These are phyloP conservation scores for Hirschioporus abietinus DNA, from an alignment of 768 basidiomycete species.

Conservation along the genomic window DNA sequence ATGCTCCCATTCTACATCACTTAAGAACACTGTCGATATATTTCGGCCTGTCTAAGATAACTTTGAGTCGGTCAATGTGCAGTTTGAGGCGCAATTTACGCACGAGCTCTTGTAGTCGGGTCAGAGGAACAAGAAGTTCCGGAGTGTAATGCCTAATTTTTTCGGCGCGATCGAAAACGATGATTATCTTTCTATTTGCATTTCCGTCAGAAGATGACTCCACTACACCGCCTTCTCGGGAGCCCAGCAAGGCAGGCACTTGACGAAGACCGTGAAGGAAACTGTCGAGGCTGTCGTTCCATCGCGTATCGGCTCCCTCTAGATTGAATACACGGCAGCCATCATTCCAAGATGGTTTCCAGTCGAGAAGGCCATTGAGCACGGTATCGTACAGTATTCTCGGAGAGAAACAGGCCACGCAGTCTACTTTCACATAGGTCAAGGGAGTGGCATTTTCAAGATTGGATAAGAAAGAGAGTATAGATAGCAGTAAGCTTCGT, in stretches of 20 bases:
- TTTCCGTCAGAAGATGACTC: slow-evolving; percentile 18
- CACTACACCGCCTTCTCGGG: slow-evolving; percentile 21
- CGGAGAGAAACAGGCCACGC: slow-evolving; percentile 53
- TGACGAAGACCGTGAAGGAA: slow-evolving; percentile 64
- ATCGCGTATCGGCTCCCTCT: slow-evolving; percentile 35
- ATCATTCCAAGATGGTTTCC: slow-evolving; percentile 52
- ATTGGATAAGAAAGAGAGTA: background rate
- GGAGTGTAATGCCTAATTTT: slow-evolving; percentile 55
- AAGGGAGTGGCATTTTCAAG: slow-evolving; percentile 18
- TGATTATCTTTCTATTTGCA: slow-evolving; percentile 39
- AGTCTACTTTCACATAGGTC: slow-evolving; percentile 44
- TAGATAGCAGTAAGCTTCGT: background rate
- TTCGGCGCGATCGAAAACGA: slow-evolving; percentile 66
- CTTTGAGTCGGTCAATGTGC: slow-evolving; percentile 7
- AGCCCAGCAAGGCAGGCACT: slow-evolving; percentile 21
- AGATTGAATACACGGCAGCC: slow-evolving; percentile 53
- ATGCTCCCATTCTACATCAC: slow-evolving; percentile 64
- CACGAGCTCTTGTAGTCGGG: slow-evolving; percentile 69
- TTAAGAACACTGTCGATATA: slow-evolving; percentile 57
- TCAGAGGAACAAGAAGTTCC: slow-evolving; percentile 63
- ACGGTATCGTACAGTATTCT: slow-evolving; percentile 62
- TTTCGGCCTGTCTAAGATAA: slow-evolving; percentile 48
- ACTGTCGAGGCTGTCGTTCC: slow-evolving; percentile 61
- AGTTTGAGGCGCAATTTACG: slow-evolving; percentile 16
- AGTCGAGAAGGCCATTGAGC: slow-evolving; percentile 54